phyloP scores from a whole-genome alignment of 1,284 basidiomycete genomes.

The Megacollybia platyphylla region DNA sequence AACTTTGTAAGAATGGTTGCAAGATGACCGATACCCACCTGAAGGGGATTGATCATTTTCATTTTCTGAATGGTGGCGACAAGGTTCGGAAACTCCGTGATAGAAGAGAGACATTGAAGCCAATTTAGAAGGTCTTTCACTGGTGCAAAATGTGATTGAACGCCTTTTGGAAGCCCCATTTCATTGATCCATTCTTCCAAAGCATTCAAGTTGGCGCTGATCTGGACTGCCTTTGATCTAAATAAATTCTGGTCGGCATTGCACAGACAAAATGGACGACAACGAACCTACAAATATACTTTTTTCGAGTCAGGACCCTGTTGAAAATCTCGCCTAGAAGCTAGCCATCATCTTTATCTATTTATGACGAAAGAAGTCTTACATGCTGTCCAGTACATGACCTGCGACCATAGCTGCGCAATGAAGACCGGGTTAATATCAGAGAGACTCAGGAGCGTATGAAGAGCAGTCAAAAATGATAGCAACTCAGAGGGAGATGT shows the following conservation, averaged over 20 bases:
- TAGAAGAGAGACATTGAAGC: slow-evolving; percentile 80
- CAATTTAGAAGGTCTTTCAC: slow-evolving; percentile 80
- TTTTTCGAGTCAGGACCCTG: slow-evolving; percentile 81
- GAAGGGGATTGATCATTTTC: slow-evolving; percentile 81
- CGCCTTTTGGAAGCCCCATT: slow-evolving; percentile 70
- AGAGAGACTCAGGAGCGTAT: slow-evolving; percentile 77
- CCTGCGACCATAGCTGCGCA: slow-evolving; percentile 89
- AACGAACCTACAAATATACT: slow-evolving; percentile 79
- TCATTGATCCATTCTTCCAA: slow-evolving; percentile 89
- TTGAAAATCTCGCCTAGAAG: slow-evolving; percentile 85
- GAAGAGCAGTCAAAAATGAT: slow-evolving; percentile 77
- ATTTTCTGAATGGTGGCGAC: slow-evolving; percentile 86
- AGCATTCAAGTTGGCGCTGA: slow-evolving; percentile 76
- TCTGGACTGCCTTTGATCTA: slow-evolving; percentile 80
- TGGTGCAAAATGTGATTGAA: slow-evolving; percentile 74
- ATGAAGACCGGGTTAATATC: slow-evolving; percentile 87
- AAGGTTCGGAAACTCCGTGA: slow-evolving; percentile 77
- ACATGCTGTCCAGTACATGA: slow-evolving; percentile 88
- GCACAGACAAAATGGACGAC: slow-evolving; percentile 2
- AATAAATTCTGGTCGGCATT: slow-evolving; percentile 2
- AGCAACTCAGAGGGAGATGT: slow-evolving; percentile 57
- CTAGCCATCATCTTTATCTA: slow-evolving; percentile 7
- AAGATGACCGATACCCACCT: slow-evolving; percentile 30
- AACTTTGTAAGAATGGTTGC: slow-evolving; percentile 4
- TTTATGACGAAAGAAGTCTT: slow-evolving; percentile 14